Base-by-base conservation (phyloP, 2,329 filamentous ascomycete genomes). In the Mycosphaerella sp. region DNA sequence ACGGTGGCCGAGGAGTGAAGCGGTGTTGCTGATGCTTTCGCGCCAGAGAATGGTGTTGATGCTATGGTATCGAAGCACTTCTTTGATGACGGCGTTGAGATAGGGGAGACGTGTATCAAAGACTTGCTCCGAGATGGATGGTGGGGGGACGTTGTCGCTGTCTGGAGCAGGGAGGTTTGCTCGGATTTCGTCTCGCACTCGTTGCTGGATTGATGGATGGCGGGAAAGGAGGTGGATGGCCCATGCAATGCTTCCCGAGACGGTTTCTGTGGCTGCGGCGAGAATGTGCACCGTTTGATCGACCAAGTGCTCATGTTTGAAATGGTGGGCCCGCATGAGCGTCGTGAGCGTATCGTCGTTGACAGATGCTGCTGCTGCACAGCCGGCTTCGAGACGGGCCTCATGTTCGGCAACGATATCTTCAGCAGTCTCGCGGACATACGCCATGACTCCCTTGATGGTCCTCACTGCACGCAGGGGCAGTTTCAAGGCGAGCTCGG, bases 1-100 rank as follows among this genome's bases (percentile, higher is more conserved):
- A 12, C 12, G 12, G 16, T 44, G 28, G 3, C 41, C 49, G 14
- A 27, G 21, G 6, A 55, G 41, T 4, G n/a, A 41, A 13, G 53
- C 44, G 16, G 10, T 34, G n/a, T 32, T 2, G 6, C 28, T 30
- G 5, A 50, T 27, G 9, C 27, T 46, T 27, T 55, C 32, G 14
- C 53, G 49, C 53, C 53, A 55, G 12, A 55, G 49, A 30, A 55
- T 49, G 12, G 53, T 52, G 41, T 55, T 55, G 41, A 55, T 47
- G 45, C 49, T 52, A 32, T 56, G 54, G 36, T 54, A 54, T 2
- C 54, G 51, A 17, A 56, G 47, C 4, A 51, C 41, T 39, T 56
- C 54, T 17, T 54, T 56, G 16, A 54, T 49, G 18, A 56, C 40
- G 3, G 54, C 51, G 48, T 54, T 32, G 35, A 56, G 51, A 43